Base-by-base conservation (phyloP, 768 basidiomycete genomes). In the Ramaria sp. region DNA sequence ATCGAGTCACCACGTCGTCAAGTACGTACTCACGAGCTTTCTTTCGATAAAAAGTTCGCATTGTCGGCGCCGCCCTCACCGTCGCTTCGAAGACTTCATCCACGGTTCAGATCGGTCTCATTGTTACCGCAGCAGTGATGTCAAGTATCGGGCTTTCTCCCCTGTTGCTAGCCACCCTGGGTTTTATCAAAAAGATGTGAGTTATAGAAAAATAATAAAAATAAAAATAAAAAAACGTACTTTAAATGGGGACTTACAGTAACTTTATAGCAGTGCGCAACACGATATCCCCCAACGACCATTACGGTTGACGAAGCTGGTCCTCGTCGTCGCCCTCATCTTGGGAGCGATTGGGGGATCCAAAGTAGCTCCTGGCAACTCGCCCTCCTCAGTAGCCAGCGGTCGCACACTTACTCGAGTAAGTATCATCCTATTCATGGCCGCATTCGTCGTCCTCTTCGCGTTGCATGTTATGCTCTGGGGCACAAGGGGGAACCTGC, bases 1-100 rank as follows among this genome's bases (percentile, higher is more conserved):
- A 44, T 25, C 18, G 20, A 53, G 20, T 41, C 34, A 37, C 3
- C 18, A 50, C 16, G 20, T 48, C 22, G 36, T 24, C 22, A n/a
- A n/a, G n/a, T n/a, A n/a, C n/a, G n/a, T 16, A 24, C 32, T 49
- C 22, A 55, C 36, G 37, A 45, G 20, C n/a, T 27, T 9, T 51
- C 22, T n/a, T n/a, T n/a, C n/a, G n/a, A n/a, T n/a, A n/a, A 34
- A 9, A 48, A 85, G 85, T 74, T 43, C 77, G 83, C 39, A 70
- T 83, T 39, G 67, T 80, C 7, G 78, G 76, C 13, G 80, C 77
- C 27, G 75, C 76, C 16, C 64, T 85, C 25, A 67, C 79, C 15
- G 69, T 86, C 47, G 78, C 81, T 22, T 78, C 71, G 25, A 76
- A 84, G 63, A 16, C 24, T 3, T 28, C 27, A 10, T 16, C 42